These are phyloP conservation scores for Globisporangium recalcitrans DNA, from an alignment of 352 stramenopile species.

Conservation along the genomic window DNA sequence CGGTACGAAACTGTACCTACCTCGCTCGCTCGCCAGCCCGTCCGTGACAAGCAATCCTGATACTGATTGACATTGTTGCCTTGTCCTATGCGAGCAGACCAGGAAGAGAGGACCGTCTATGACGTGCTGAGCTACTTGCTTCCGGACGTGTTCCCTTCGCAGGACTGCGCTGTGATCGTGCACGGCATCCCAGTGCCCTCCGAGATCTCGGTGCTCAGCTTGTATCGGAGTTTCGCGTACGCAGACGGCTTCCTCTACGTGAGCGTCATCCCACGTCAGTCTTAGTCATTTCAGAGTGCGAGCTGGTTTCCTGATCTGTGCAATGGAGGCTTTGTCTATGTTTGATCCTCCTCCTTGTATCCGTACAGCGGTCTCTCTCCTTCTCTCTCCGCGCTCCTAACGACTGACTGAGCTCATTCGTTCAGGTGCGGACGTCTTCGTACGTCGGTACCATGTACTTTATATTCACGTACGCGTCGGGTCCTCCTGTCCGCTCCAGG, in stretches of 20 bases:
- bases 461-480: conserved; percentile 92
- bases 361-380: background rate
- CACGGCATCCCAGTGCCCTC: conserved; percentile 53
- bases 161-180: conserved; percentile 28
- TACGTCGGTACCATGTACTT: conserved; percentile 97
- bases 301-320: conserved; percentile 3
- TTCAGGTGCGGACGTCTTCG: conserved; percentile 51
- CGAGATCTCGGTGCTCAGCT: conserved; percentile 44
- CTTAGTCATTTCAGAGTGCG: background rate
- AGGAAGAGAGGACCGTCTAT: conserved; percentile 34
- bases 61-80: background rate
- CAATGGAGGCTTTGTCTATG: conserved; percentile 3
- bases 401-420: background rate
- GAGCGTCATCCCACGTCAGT: conserved; percentile 20
- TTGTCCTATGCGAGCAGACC: conserved; percentile 13
- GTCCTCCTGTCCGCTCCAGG: conserved; percentile 76
- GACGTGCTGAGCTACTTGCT: conserved; percentile 56
- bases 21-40: background rate
- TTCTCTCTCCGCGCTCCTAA: background rate
- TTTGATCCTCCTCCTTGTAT: background rate
- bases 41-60: background rate
- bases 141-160: conserved; percentile 49
- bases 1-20: conserved; percentile 18
- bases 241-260: conserved; percentile 78
- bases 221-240: conserved; percentile 68